Conservation (phyloP, 352 stramenopile genomes). For the Aphanomyces stellatus region DNA sequence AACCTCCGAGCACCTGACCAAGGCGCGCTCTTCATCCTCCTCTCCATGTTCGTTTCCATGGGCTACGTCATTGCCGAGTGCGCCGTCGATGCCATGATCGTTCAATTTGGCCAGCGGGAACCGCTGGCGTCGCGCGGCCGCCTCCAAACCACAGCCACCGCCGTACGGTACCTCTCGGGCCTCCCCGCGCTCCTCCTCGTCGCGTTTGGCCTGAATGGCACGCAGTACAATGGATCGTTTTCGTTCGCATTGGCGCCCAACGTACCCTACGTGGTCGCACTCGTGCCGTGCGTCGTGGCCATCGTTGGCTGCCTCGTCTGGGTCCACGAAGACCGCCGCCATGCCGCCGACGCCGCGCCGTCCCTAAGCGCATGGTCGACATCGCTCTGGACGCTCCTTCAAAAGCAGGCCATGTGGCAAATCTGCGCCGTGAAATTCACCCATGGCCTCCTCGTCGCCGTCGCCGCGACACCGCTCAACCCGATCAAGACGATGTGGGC, state of each 20-base stretch:
- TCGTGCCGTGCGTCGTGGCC: background rate
- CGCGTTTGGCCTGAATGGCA: constrained; percentile 7
- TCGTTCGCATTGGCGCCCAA: background rate
- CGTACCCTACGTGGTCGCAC: background rate
- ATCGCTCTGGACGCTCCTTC: constrained; percentile 9
- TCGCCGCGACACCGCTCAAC: background rate
- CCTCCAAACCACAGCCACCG: constrained; percentile 2
- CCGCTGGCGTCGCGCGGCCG: constrained; percentile 45
- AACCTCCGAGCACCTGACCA: constrained; percentile 21
- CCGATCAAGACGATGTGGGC: background rate
- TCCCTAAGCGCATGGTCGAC: background rate
- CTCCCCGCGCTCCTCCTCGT: background rate
- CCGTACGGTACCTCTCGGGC: background rate
- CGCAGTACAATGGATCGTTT: constrained; percentile 1
- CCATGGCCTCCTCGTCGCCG: background rate
- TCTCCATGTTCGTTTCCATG: constrained; percentile 33
- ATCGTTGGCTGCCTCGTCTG: background rate
- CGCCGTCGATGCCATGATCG: constrained; percentile 56
- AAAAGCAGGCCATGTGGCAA: constrained; percentile 8
- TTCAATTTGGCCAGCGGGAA: constrained; percentile 60
- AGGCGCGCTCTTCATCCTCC: constrained; percentile 22
- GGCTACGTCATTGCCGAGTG: constrained; percentile 66
- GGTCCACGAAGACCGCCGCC: background rate
- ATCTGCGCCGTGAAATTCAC: constrained; percentile 1
- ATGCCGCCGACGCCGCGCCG: background rate